Evolutionary conservation across 2,329 filamentous ascomycete species (phyloP), one percentile per base, ranked within the genome.

Genomic region (Arthrinium phaeospermum): DNA sequence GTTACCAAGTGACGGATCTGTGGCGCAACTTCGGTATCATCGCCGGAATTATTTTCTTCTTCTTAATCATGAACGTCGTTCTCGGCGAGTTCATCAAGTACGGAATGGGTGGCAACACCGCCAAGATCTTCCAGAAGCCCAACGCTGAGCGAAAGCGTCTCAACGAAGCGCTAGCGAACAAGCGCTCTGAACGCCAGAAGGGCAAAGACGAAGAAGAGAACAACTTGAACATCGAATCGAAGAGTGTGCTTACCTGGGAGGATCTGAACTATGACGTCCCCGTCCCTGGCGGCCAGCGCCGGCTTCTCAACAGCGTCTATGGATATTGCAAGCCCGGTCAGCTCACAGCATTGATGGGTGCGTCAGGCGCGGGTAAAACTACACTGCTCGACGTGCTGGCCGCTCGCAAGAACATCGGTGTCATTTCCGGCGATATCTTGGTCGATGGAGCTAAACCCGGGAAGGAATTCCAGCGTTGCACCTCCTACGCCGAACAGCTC

Each of bases 1-100:
- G n/a, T n/a, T n/a, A n/a, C n/a, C n/a, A n/a, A n/a, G n/a, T n/a
- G n/a, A n/a, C n/a, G n/a, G n/a, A n/a, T n/a, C n/a, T n/a, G 0
- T 97, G 94, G 94, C 88, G 94, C 57, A 95, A 96, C 81, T 94
- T 93, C 80, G 94, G 93, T 1, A 96, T 98, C 74, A 91, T 97
- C 87, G 1, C 88, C n/a, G n/a, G n/a, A n/a, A n/a, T 97, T 74
- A 94, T 97, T 71, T 82, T 92, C 53, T 90, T 91, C 73, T 97
- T 97, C 83, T 85, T 98, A 4, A 81, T 89, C 14, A 83, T 93
- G 72, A 96, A 97, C 75, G 91, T 94, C 51, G 86, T 94, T 22
- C 86, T 96, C 0, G 95, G 94, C 78, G 95, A 98, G 80, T 85
- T 92, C 30, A 86, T 97, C 77, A 93, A 91, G 72, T 94, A 91